Evolutionary conservation across 768 basidiomycete genomes (phyloP).

Genomic region (Psilocybe sp.): DNA sequence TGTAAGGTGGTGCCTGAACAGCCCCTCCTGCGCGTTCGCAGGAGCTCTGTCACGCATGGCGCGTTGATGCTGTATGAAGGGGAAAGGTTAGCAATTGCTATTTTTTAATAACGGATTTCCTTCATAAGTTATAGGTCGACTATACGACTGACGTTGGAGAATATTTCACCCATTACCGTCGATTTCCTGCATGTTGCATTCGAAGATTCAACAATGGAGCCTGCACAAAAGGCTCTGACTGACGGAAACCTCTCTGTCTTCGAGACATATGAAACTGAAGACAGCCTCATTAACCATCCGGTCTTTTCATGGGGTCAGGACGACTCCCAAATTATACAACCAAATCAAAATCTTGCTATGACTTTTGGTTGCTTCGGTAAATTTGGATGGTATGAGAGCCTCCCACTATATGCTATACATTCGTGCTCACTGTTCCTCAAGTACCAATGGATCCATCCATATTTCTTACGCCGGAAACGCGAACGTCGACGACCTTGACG

Average conservation of each 20-base stretch:
- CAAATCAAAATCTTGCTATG: conserved; percentile 69
- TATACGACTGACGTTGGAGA: conserved; percentile 86
- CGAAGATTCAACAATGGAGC: conserved; percentile 83
- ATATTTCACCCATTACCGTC: conserved; percentile 77
- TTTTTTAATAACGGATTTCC: conserved; percentile 9
- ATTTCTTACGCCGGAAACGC: conserved; percentile 74
- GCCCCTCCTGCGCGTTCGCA: conserved; percentile 81
- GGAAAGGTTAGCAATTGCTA: conserved; percentile 61
- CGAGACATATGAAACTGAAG: conserved; percentile 89
- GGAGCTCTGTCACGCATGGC: conserved; percentile 89
- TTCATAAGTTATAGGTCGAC: conserved; percentile 52
- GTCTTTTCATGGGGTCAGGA: conserved; percentile 75
- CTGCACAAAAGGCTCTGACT: conserved; percentile 71
- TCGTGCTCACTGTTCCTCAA: conserved; percentile 28
- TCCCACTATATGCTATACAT: not conserved
- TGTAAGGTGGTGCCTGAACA: conserved; percentile 85
- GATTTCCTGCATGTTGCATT: conserved; percentile 87
- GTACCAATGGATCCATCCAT: conserved; percentile 75
- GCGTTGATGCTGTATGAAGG: conserved; percentile 95
- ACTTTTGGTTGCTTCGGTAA: conserved; percentile 83
- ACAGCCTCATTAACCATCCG: conserved; percentile 70
- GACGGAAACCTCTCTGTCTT: conserved; percentile 81
- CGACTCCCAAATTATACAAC: conserved; percentile 49
- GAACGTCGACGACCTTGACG: conserved; percentile 33
- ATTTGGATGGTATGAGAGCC: conserved; percentile 76